Conservation (phyloP, 2,329 filamentous ascomycete species). For the Ceratocystis variospora region DNA sequence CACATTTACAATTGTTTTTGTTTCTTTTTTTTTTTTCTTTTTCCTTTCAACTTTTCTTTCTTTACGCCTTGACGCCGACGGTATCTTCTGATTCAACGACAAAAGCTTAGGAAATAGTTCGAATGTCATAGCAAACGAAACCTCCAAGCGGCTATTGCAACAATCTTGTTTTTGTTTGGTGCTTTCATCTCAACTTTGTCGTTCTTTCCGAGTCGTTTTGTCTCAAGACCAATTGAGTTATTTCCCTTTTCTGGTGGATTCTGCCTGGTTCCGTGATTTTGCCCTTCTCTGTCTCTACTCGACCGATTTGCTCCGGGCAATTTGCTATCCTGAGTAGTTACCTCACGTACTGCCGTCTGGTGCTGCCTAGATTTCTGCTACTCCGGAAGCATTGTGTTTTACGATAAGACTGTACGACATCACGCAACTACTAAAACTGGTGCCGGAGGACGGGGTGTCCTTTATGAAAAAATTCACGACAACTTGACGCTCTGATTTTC, state of each 20-base stretch:
- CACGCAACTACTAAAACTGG: not conserved
- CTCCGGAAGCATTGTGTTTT: not conserved
- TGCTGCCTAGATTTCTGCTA: not conserved
- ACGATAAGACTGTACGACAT: not conserved
- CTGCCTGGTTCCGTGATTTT: too few relatives aligned
- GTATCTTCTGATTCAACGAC: not conserved
- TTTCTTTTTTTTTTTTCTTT: not conserved
- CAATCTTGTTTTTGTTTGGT: slow-evolving; percentile 8
- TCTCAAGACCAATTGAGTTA: not conserved
- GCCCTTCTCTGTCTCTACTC: not conserved
- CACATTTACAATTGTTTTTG: not conserved
- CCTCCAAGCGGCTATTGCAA: slow-evolving; percentile 4
- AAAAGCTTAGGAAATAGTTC: not conserved
- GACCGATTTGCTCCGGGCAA: not conserved
- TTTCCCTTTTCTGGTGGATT: not conserved
- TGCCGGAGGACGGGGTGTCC: not conserved
- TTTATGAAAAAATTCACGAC: slow-evolving; percentile 7
- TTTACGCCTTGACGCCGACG: not conserved
- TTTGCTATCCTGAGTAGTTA: not conserved
- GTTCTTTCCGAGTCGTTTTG: not conserved
- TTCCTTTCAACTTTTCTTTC: slow-evolving; percentile 4
- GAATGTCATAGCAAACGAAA: not conserved
- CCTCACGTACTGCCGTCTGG: not conserved
- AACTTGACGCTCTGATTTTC: slow-evolving; percentile 1
- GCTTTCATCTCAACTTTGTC: slow-evolving; percentile 19